Conservation (phyloP, 441 rosid genomes). For the Euphorbia schlechtendalii region DNA sequence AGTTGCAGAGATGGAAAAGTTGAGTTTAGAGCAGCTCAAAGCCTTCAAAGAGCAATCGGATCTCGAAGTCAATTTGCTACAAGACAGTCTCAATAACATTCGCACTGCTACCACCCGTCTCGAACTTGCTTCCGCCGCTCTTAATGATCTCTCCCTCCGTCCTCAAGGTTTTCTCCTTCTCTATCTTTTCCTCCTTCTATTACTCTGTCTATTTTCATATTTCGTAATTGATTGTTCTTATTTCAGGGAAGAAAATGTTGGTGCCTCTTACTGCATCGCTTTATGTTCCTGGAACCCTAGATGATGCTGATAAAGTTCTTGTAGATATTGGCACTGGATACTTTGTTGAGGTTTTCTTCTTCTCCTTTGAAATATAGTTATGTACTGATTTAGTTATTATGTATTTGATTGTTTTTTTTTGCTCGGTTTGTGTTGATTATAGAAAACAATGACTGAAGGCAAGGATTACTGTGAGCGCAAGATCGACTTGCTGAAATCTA, state of each 20-base stretch:
- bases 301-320: conserved; percentile 68
- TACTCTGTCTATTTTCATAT: neutral
- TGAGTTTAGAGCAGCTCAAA: conserved; percentile 83
- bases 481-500: conserved; percentile 80
- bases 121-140: conserved; percentile 69
- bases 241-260: conserved; percentile 64
- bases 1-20: conserved; percentile 59
- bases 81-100: conserved; percentile 93
- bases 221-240: neutral
- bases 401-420: conserved; percentile 4
- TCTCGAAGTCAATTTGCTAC: conserved; percentile 78
- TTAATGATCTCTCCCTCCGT: conserved; percentile 74
- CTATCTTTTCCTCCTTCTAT: neutral
- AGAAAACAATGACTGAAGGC: conserved; percentile 91
- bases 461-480: conserved; percentile 90
- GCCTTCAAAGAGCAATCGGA: conserved; percentile 79
- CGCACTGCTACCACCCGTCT: conserved; percentile 85
- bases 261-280: conserved; percentile 92
- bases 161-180: conserved; percentile 43
- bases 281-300: conserved; percentile 80
- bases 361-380: neutral
- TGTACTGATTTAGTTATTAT: neutral
- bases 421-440: conserved; percentile 11
- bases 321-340: conserved; percentile 96
- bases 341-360: conserved; percentile 66